Evolutionary conservation across 768 basidiomycete genomes (phyloP), one percentile per base, ranked within the genome.

Genomic region (Pisolithus albus): DNA sequence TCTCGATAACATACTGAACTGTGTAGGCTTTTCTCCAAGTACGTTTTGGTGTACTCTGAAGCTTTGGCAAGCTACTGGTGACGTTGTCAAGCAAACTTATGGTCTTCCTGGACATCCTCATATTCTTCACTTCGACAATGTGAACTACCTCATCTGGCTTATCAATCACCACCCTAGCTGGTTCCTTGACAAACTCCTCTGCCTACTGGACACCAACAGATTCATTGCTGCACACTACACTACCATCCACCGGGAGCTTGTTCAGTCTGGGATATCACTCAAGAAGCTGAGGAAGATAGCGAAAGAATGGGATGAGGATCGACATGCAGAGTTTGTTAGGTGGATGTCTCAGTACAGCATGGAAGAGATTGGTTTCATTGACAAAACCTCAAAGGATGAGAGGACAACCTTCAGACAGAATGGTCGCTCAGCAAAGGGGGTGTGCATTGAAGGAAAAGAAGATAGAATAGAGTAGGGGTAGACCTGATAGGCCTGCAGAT

Each of bases 231-330:
- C 36, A 9, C 50, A 51, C 42, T 51, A 43, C 42, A 28, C 34
- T 26, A 37, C 19, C 11, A 51, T 51, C 23, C 43, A 51, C 15
- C 23, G 30, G 30, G 46, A 47, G 23, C 47, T 47, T 7, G 16
- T 40, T 16, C 39, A 40, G n/a, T n/a, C 56, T 34, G 62, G 63
- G 7, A 37, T 67, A 1, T 62, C 61, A 7, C 19, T 36, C 15
- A 72, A 73, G 46, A 64, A 67, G 42, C 52, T 71, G 2, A 56
- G 63, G 49, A 63, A 57, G n/a, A 64, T 72, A 49, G 69, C 71
- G 0, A 15, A 38, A 0, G 70, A 73, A 49, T 26, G 64, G 2
- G 61, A 69, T 43, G 65, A 70, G 46, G 42, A 55, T 1, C 16
- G 45, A 1, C 50, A 61, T 10, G 55, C 56, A 38, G 66, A 61